Conservation (phyloP, 345 rosid genomes). For the Citropsis articulata region DNA sequence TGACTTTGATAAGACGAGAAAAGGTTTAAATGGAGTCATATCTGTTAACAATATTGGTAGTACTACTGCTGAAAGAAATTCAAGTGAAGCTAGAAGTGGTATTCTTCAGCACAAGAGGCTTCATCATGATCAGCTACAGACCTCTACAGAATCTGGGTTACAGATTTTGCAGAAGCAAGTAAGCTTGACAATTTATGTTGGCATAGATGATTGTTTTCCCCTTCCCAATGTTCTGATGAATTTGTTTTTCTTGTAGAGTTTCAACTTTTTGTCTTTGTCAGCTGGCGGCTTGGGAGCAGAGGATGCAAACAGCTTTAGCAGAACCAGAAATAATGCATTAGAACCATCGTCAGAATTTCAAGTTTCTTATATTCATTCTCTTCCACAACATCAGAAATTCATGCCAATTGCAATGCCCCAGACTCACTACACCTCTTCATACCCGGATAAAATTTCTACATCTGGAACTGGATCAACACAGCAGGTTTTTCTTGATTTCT, state of each 20-base stretch:
- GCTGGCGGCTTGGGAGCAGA: slow-evolving; percentile 32
- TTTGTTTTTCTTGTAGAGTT: slow-evolving; percentile 40
- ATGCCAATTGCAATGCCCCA: slow-evolving; percentile 28
- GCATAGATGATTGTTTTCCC: neutral
- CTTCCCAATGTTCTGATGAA: slow-evolving; percentile 18
- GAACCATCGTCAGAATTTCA: slow-evolving; percentile 32
- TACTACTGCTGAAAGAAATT: slow-evolving; percentile 17
- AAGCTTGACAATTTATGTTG: slow-evolving; percentile 4
- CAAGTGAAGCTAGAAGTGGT: slow-evolving; percentile 25
- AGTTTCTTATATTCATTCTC: slow-evolving; percentile 35
- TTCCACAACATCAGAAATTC: slow-evolving; percentile 33
- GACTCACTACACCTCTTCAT: slow-evolving; percentile 28
- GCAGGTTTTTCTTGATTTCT: slow-evolving; percentile 45
- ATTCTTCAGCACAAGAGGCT: slow-evolving; percentile 22
- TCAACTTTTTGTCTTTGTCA: slow-evolving; percentile 61
- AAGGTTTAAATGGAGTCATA: slow-evolving; percentile 22
- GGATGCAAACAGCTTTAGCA: slow-evolving; percentile 14
- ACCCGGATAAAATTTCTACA: slow-evolving; percentile 42
- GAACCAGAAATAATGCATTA: slow-evolving; percentile 24
- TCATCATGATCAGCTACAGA: slow-evolving; percentile 29
- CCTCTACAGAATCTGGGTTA: slow-evolving; percentile 16
- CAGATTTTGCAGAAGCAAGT: slow-evolving; percentile 50
- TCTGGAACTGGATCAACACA: slow-evolving; percentile 29
- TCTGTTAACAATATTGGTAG: slow-evolving; percentile 6
- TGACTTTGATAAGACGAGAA: slow-evolving; percentile 16